Conservation (phyloP, 1,139 yeast genomes). For the Debaryomycetaceae sp. region DNA sequence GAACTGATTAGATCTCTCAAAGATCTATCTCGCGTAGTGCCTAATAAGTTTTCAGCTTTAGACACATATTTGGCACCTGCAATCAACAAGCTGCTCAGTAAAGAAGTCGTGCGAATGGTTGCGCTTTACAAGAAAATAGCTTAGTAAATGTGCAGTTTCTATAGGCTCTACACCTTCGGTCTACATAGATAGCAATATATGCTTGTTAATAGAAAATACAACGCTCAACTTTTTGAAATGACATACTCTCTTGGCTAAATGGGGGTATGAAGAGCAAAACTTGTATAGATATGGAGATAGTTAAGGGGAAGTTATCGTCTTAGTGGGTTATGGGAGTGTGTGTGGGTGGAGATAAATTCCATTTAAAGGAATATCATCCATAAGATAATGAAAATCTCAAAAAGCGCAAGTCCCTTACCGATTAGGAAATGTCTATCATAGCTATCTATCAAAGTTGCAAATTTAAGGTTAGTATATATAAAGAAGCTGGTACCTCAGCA, state of each 20-base stretch:
- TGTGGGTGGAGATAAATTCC: background rate
- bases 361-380: background rate
- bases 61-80: slow-evolving; percentile 38
- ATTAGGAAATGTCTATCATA: background rate
- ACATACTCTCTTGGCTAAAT: background rate
- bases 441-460: background rate
- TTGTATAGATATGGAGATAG: background rate
- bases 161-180: background rate
- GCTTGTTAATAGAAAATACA: background rate
- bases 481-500: background rate
- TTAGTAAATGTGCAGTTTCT: background rate
- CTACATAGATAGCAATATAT: background rate
- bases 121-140: background rate
- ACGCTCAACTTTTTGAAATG: background rate
- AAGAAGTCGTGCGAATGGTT: slow-evolving; percentile 29
- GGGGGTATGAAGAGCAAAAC: too few relatives aligned
- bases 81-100: slow-evolving; percentile 35
- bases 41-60: slow-evolving; percentile 36
- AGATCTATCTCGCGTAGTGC: slow-evolving; percentile 23
- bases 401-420: background rate
- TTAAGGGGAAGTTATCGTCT: background rate
- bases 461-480: background rate
- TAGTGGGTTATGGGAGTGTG: background rate
- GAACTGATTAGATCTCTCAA: slow-evolving; percentile 11
- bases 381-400: background rate